phyloP scores from a whole-genome alignment of 495 filamentous ascomycete genomes.

The Oidiodendron maius region DNA sequence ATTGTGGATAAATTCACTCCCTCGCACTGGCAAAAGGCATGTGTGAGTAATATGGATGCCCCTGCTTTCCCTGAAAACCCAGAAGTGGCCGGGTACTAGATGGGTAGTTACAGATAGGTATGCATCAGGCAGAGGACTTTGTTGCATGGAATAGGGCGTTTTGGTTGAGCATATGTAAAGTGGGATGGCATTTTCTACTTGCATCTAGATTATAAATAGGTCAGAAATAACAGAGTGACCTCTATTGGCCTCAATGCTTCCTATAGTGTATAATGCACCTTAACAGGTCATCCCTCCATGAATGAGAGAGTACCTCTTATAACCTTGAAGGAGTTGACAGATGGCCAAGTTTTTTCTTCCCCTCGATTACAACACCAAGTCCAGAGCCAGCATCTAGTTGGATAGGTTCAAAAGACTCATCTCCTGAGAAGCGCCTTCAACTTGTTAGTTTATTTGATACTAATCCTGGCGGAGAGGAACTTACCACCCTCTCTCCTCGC shows the following conservation, averaged over 20 bases:
- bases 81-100: conserved; percentile 51
- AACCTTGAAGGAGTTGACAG: not conserved
- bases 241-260: not conserved
- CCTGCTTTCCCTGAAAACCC: conserved; percentile 45
- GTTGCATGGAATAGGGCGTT: conserved; percentile 2
- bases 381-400: conserved; percentile 25
- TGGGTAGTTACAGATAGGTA: not conserved
- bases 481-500: conserved; percentile 87
- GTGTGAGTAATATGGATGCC: conserved; percentile 56
- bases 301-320: not conserved
- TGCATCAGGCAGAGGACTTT: not conserved
- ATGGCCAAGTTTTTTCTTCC: conserved; percentile 1
- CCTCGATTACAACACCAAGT: conserved; percentile 30
- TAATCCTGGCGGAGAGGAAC: conserved; percentile 28
- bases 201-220: not conserved
- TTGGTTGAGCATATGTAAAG: conserved; percentile 1
- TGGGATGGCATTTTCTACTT: not conserved
- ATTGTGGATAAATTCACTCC: conserved; percentile 91
- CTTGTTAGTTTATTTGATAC: conserved; percentile 4
- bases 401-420: conserved; percentile 53
- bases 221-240: not conserved
- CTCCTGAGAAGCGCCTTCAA: conserved; percentile 66
- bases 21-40: conserved; percentile 69
- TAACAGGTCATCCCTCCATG: no score
- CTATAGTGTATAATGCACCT: no score